phyloP scores from a whole-genome alignment of 495 filamentous ascomycete genomes.

The Cercophora sp. region DNA sequence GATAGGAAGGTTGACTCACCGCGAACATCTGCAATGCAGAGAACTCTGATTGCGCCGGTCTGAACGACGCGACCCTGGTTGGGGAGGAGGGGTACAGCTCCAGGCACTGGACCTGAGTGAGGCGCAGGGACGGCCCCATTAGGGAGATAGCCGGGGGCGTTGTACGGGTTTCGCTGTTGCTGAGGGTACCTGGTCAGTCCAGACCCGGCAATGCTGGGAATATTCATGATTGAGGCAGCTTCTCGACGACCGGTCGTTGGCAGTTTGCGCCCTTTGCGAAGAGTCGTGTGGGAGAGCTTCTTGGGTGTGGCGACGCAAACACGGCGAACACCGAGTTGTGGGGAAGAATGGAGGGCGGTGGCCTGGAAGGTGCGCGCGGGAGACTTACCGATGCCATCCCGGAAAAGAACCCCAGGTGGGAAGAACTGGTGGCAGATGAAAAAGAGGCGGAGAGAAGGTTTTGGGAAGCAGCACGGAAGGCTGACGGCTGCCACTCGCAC shows the following conservation, averaged over 20 bases:
- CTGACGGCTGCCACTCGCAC: slow-evolving; percentile 2
- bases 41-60: slow-evolving; percentile 74
- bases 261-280: no score
- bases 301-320: no score
- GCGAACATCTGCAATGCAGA: slow-evolving; percentile 97
- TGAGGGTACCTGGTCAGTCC: no score
- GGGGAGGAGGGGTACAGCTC: slow-evolving; percentile 52
- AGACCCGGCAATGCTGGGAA: no score
- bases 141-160: slow-evolving; percentile 46
- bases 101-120: slow-evolving; percentile 44
- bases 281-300: no score
- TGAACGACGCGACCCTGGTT: slow-evolving; percentile 71
- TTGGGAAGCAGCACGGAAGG: slow-evolving; percentile 7
- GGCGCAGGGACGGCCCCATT: slow-evolving; percentile 51
- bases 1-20: slow-evolving; percentile 51
- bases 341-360: background rate
- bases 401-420: slow-evolving; percentile 6
- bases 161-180: slow-evolving; percentile 41
- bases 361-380: background rate
- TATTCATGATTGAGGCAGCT: no score
- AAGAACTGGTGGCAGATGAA: background rate
- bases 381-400: slow-evolving; percentile 34
- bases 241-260: no score
- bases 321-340: no score
- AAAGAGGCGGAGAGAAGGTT: slow-evolving; percentile 3